Percentiles rank a stretch among this genome's conserved stretches.
Evolutionary conservation across 1,284 basidiomycete species (phyloP).

Genomic region (Cutaneotrichosporon daszewskae): DNA sequence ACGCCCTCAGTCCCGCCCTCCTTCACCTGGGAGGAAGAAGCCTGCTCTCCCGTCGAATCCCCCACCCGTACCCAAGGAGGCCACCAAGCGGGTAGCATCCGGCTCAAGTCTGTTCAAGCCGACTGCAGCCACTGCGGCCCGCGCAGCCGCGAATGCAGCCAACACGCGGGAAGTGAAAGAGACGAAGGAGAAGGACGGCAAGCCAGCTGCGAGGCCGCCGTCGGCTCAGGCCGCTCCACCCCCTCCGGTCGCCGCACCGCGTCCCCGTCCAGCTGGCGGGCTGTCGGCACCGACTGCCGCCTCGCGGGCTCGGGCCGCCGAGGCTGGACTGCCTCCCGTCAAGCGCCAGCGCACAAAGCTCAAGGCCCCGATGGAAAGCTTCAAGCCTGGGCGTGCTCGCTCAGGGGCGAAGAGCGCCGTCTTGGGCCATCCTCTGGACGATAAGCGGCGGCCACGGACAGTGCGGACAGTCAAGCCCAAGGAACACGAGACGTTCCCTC

Average conservation of each 20-base stretch:
- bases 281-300: slow-evolving; percentile 12
- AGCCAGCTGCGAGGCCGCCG: not conserved
- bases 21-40: not conserved
- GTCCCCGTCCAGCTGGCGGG: not conserved
- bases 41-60: not conserved
- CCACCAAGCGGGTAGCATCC: not conserved
- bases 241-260: not conserved
- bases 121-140: slow-evolving; percentile 16
- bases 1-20: not conserved
- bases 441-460: not conserved
- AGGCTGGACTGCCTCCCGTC: slow-evolving; percentile 23
- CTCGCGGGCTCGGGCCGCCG: slow-evolving; percentile 14
- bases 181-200: slow-evolving; percentile 2
- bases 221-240: not conserved
- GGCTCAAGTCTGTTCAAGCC: slow-evolving; percentile 13
- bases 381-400: slow-evolving; percentile 22
- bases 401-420: slow-evolving; percentile 7
- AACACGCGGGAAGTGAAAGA: not conserved
- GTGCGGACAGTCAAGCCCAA: not conserved
- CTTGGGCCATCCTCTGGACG: not conserved
- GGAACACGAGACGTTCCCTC: slow-evolving; percentile 10
- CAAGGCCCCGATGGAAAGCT: slow-evolving; percentile 39
- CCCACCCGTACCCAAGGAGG: too few relatives aligned
- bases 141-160: slow-evolving; percentile 6
- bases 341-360: slow-evolving; percentile 34